Conservation (phyloP, 306 rosid genomes). For the Prunus mume region DNA sequence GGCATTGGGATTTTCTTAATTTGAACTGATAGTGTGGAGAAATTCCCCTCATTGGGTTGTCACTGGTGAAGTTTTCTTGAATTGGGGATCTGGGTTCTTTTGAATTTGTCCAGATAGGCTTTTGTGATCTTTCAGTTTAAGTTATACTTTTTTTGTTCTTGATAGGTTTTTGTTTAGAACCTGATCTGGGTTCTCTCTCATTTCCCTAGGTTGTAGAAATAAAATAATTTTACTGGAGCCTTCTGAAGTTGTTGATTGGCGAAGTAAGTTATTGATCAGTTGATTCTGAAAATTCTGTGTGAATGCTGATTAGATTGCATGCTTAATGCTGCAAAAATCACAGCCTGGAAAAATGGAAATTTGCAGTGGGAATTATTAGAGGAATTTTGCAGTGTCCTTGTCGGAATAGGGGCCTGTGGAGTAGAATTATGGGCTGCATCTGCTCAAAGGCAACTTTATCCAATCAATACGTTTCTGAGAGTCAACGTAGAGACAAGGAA, state of each 20-base stretch:
- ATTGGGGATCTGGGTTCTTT: slow-evolving; percentile 14
- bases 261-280: neutral
- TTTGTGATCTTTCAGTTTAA: no score
- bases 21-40: neutral
- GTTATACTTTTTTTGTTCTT: neutral
- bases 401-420: slow-evolving; percentile 10
- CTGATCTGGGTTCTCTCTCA: slow-evolving; percentile 23
- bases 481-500: slow-evolving; percentile 30
- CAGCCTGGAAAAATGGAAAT: neutral
- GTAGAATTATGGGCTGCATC: slow-evolving; percentile 65
- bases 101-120: neutral
- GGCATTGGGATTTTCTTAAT: slow-evolving; percentile 3
- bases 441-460: slow-evolving; percentile 50
- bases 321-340: neutral
- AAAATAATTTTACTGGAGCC: neutral
- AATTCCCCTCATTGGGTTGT: slow-evolving; percentile 1
- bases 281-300: neutral
- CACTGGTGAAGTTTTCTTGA: neutral
- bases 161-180: neutral
- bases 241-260: neutral
- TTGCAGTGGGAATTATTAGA: slow-evolving; percentile 4
- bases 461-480: slow-evolving; percentile 32
- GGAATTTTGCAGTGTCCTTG: slow-evolving; percentile 12
- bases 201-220: slow-evolving; percentile 6
- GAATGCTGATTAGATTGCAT: neutral